Base-by-base conservation (phyloP, 345 rosid genomes). In the Reutealis trisperma region DNA sequence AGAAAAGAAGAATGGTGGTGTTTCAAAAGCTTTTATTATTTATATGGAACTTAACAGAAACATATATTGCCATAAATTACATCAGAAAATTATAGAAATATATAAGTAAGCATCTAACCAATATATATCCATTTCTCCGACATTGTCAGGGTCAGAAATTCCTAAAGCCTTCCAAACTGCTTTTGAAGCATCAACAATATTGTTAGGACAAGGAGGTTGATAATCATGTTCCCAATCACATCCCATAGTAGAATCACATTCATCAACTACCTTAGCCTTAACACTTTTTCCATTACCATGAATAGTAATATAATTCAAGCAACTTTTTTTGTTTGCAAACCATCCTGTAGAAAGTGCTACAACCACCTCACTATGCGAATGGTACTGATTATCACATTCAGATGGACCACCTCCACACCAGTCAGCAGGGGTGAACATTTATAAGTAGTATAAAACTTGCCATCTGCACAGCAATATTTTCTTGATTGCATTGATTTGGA, bases 101-200 rank as follows among this genome's bases (percentile, higher is more conserved):
- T 1, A 27, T 27, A 27, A 27, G 1, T 27, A 27, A 27, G 30
- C 30, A 27, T 27, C 30, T 42, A 4, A 5, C 45, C 9, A 63
- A 78, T n/a, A n/a, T n/a, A n/a, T n/a, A n/a, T n/a, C n/a, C n/a
- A n/a, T 2, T 0, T 32, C 62, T 15, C 82, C 84, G 61, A 30
- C 63, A 59, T 77, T 54, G 6, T 75, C 15, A 2, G n/a, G 19
- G 1, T 74, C 18, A 6, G 81, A 75, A 13, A 83, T 55, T 21
- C 81, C 78, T 24, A 84, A 16, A 22, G 82, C 82, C 0, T 78
- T 21, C 80, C 86, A 84, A 8, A 78, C 83, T 6, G 79, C 84
- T 63, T 54, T 72, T 0, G 87, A 81, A 0, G 84, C 87, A 75
- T 81, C 84, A 15, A 84, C 84, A 57, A 84, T 76, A 47, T 84